Conservation (phyloP, 2,329 filamentous ascomycete genomes). For the Ophiostoma fasciatum region DNA sequence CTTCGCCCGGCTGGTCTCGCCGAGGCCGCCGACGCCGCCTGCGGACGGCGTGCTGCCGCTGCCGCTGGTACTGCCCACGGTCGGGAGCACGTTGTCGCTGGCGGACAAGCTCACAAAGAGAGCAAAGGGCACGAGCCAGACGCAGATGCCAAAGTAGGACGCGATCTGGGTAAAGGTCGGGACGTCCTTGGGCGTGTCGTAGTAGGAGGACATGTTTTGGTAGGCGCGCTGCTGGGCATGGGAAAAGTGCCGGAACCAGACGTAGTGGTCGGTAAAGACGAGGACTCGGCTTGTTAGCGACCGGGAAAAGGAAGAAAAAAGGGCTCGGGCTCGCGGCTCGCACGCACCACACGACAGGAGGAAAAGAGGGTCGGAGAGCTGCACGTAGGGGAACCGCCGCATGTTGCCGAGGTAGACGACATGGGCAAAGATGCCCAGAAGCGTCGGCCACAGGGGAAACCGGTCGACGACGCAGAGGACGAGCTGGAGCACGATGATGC, state of each 20-base stretch:
- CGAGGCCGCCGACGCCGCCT: constrained; percentile 18
- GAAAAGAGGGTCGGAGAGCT: constrained; percentile 77
- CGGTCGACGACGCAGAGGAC: constrained; percentile 67
- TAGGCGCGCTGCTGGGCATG: constrained; percentile 42
- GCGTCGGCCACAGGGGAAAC: constrained; percentile 63
- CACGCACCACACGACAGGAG: constrained; percentile 61
- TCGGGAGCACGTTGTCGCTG: constrained; percentile 87
- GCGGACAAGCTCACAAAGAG: constrained; percentile 90
- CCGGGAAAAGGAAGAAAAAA: background rate
- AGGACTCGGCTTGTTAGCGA: constrained; percentile 39
- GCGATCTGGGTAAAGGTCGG: constrained; percentile 90
- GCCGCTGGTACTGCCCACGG: constrained; percentile 51
- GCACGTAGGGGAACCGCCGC: constrained; percentile 58
- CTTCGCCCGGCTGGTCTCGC: constrained; percentile 31
- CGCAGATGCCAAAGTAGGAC: constrained; percentile 88
- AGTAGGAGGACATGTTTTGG: constrained; percentile 41
- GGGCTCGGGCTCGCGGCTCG: too few species aligned
- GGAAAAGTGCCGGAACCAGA: constrained; percentile 93
- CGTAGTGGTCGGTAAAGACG: constrained; percentile 79
- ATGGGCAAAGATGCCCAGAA: constrained; percentile 68
- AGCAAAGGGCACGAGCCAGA: constrained; percentile 92
- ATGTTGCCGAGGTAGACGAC: constrained; percentile 82
- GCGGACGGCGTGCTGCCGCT: constrained; percentile 28
- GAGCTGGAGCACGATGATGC: constrained; percentile 57
- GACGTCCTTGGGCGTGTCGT: constrained; percentile 44